Evolutionary conservation across 768 basidiomycete genomes (phyloP).

Genomic region (Boletus subcaerulescens): DNA sequence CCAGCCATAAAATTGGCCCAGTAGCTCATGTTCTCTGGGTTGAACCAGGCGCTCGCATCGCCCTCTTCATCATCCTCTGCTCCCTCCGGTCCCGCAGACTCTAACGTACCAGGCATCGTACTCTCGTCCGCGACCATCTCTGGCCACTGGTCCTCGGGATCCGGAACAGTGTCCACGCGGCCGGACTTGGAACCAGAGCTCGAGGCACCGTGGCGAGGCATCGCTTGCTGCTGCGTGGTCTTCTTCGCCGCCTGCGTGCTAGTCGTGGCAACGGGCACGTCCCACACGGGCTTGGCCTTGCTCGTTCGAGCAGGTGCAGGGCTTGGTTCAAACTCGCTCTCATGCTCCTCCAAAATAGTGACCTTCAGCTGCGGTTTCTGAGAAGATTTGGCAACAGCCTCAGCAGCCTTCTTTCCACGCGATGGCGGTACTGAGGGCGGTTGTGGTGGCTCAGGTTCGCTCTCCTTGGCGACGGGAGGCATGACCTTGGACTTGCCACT

Average conservation of each 20-base stretch:
- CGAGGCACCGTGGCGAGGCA: constrained; percentile 5
- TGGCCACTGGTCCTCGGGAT: constrained; percentile 12
- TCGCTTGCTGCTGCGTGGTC: constrained; percentile 6
- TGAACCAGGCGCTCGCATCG: constrained; percentile 22
- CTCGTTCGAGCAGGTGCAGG: constrained; percentile 6
- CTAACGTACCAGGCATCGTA: constrained; percentile 7
- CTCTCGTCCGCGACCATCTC: background rate
- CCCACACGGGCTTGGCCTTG: constrained; percentile 20
- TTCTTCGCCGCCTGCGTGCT: constrained; percentile 14
- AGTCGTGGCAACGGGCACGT: background rate
- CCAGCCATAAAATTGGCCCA: constrained; percentile 30
- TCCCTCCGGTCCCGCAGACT: constrained; percentile 2
- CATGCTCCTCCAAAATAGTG: constrained; percentile 18
- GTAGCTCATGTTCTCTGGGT: constrained; percentile 24
- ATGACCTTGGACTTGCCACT: constrained; percentile 21
- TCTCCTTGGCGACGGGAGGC: constrained; percentile 8
- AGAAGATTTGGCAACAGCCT: background rate
- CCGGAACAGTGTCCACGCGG: constrained; percentile 13
- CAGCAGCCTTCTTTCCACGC: constrained; percentile 16
- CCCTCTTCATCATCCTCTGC: constrained; percentile 18
- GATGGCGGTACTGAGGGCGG: constrained; percentile 1
- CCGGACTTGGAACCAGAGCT: constrained; percentile 8
- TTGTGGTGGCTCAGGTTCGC: constrained; percentile 6
- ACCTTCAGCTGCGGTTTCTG: constrained; percentile 20
- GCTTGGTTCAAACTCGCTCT: constrained; percentile 9